Evolutionary conservation across 352 stramenopile genomes (phyloP).

Genomic region (Bremia lactucae): DNA sequence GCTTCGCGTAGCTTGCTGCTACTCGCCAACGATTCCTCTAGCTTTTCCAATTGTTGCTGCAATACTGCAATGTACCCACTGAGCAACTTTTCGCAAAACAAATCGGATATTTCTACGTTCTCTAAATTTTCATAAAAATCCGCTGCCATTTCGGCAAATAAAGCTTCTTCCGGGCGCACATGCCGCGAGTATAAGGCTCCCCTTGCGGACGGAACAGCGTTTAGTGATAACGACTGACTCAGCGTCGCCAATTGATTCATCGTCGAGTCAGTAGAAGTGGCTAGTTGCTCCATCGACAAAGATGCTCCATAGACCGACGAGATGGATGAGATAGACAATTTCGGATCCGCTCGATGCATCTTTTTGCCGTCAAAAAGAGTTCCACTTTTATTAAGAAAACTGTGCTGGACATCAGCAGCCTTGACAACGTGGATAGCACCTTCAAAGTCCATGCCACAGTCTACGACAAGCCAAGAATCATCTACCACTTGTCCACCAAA

Average conservation of each 20-base stretch:
- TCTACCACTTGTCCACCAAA: slow-evolving; percentile 66
- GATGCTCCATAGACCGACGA: slow-evolving; percentile 43
- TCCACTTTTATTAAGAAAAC: slow-evolving; percentile 4
- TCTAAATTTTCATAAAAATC: slow-evolving; percentile 69
- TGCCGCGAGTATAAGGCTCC: slow-evolving; percentile 38
- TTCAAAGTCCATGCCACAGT: slow-evolving; percentile 68
- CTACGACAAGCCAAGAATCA: slow-evolving; percentile 70
- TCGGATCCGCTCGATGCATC: slow-evolving; percentile 20
- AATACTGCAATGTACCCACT: slow-evolving; percentile 70
- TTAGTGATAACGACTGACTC: slow-evolving; percentile 28
- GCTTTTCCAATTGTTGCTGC: slow-evolving; percentile 45
- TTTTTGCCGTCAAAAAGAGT: slow-evolving; percentile 5
- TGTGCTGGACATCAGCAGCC: slow-evolving; percentile 10
- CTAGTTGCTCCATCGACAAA: slow-evolving; percentile 9
- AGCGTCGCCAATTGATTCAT: slow-evolving; percentile 39
- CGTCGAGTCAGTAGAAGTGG: slow-evolving; percentile 19
- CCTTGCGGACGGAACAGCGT: slow-evolving; percentile 15
- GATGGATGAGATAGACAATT: slow-evolving; percentile 66
- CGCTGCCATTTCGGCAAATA: slow-evolving; percentile 63
- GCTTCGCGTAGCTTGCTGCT: slow-evolving; percentile 12
- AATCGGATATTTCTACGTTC: slow-evolving; percentile 56
- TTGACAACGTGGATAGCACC: slow-evolving; percentile 62
- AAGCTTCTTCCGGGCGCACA: slow-evolving; percentile 58
- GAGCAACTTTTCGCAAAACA: slow-evolving; percentile 64
- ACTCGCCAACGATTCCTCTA: slow-evolving; percentile 23